These are phyloP conservation scores for Diaporthe ampelina DNA, from an alignment of 2,329 filamentous ascomycete genomes.

Conservation along the genomic window DNA sequence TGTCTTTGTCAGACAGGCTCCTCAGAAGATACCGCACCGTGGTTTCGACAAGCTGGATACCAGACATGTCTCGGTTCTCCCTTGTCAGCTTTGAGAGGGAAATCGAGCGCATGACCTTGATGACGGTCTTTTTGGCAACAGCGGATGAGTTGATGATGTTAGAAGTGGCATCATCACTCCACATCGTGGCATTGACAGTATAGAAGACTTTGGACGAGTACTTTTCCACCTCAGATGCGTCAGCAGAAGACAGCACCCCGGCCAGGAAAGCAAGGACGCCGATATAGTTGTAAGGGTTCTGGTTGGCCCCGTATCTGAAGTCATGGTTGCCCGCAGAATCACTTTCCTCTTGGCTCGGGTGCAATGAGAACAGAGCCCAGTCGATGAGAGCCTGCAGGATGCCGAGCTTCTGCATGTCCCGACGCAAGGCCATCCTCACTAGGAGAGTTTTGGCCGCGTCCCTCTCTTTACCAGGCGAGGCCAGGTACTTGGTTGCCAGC, in stretches of 20 bases:
- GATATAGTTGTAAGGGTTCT: slow-evolving; percentile 80
- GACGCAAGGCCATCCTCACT: slow-evolving; percentile 84
- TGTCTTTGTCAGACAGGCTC: slow-evolving; percentile 86
- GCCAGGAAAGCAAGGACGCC: slow-evolving; percentile 85
- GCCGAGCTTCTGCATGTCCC: slow-evolving; percentile 87
- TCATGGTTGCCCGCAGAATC: slow-evolving; percentile 39
- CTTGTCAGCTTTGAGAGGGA: slow-evolving; percentile 75
- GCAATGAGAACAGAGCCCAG: slow-evolving; percentile 78
- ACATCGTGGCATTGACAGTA: slow-evolving; percentile 64
- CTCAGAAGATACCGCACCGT: slow-evolving; percentile 87
- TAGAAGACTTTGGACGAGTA: slow-evolving; percentile 77
- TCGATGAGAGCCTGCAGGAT: slow-evolving; percentile 76
- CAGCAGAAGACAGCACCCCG: slow-evolving; percentile 78
- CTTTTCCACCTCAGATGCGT: slow-evolving; percentile 79
- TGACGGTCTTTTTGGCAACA: slow-evolving; percentile 82
- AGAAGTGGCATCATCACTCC: slow-evolving; percentile 62
- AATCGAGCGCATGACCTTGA: slow-evolving; percentile 87
- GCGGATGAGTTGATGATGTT: slow-evolving; percentile 77
- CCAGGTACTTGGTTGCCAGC: slow-evolving; percentile 79
- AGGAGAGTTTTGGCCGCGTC: slow-evolving; percentile 89
- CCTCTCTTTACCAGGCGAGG: slow-evolving; percentile 85
- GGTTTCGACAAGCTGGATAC: slow-evolving; percentile 77
- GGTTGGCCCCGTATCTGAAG: slow-evolving; percentile 45
- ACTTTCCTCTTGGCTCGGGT: slow-evolving; percentile 53
- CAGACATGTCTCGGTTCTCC: slow-evolving; percentile 55